Conservation (phyloP, 164 flowering plant species). For the Vitis cinerea region DNA sequence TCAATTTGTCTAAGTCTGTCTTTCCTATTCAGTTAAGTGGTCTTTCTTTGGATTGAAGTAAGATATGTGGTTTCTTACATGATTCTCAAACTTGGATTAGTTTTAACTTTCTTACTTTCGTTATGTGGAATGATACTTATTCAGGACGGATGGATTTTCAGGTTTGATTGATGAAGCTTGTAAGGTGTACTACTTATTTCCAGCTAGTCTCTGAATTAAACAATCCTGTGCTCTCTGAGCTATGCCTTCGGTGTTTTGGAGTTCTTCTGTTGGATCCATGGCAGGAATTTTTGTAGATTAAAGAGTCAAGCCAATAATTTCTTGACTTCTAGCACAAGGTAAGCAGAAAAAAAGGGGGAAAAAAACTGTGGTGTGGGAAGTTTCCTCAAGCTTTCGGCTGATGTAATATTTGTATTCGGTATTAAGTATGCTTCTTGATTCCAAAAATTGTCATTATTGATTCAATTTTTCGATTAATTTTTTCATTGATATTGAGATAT, state of each 20-base stretch:
- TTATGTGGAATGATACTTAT: neutral
- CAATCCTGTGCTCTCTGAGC: slow-evolving; percentile 6
- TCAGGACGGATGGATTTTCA: neutral
- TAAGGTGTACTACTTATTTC: neutral
- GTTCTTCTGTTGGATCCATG: neutral
- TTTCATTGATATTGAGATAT: neutral
- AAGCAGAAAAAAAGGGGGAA: no score
- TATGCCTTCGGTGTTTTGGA: neutral
- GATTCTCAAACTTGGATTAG: no score
- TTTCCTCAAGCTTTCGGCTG: neutral
- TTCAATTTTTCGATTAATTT: neutral
- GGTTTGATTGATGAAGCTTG: neutral
- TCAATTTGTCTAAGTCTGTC: neutral
- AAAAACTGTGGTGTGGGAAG: neutral
- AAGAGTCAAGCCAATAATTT: neutral
- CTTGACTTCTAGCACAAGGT: neutral
- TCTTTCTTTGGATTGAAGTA: neutral
- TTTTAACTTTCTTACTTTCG: no score
- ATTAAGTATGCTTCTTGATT: neutral
- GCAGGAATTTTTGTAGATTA: neutral
- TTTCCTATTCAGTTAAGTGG: neutral
- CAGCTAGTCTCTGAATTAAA: neutral
- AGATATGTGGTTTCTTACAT: no score
- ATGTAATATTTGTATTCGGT: neutral
- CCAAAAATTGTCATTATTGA: neutral